phyloP scores from a whole-genome alignment of 108 stramenopile genomes.

The Nitzschia sp. region DNA sequence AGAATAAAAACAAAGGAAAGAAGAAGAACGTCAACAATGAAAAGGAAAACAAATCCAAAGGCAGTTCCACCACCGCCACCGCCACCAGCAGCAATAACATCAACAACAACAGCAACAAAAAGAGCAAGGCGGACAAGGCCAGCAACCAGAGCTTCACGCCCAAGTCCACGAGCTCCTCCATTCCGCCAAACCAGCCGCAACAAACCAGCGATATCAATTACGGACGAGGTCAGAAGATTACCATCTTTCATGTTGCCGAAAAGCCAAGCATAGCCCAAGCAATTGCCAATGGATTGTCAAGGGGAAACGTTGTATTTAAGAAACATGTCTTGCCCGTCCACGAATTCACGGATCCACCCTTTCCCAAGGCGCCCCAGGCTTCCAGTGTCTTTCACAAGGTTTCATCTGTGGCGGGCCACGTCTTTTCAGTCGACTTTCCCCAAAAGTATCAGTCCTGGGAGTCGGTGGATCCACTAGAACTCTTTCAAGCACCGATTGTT shows the following conservation, averaged over 20 bases:
- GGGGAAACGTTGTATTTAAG: conserved; percentile 17
- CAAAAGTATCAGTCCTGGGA: conserved; percentile 89
- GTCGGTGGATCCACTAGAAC: conserved; percentile 87
- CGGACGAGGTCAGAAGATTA: conserved; percentile 64
- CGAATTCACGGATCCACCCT: conserved; percentile 58
- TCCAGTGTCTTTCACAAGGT: conserved; percentile 60
- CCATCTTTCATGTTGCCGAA: conserved; percentile 79
- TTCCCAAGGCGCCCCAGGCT: conserved; percentile 79
- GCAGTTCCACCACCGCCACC: conserved; percentile 21
- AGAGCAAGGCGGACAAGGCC: conserved; percentile 8
- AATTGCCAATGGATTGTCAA: conserved; percentile 69
- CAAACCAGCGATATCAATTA: conserved; percentile 80
- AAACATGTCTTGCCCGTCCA: conserved; percentile 61
- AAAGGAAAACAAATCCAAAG: conserved; percentile 13
- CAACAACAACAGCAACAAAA: conserved; percentile 18
- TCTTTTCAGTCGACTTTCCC: conserved; percentile 94
- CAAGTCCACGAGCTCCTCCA: conserved; percentile 20
- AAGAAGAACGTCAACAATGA: background rate
- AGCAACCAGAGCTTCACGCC: background rate
- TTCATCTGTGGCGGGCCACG: conserved; percentile 94
- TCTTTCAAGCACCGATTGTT: conserved; percentile 79
- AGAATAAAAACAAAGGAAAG: conserved; percentile 14
- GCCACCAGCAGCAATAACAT: conserved; percentile 21
- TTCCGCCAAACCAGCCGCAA: conserved; percentile 83
- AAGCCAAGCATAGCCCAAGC: conserved; percentile 87